Evolutionary conservation across 2,329 filamentous ascomycete genomes (phyloP).

Genomic region (Paracoccidioides lutzii): DNA sequence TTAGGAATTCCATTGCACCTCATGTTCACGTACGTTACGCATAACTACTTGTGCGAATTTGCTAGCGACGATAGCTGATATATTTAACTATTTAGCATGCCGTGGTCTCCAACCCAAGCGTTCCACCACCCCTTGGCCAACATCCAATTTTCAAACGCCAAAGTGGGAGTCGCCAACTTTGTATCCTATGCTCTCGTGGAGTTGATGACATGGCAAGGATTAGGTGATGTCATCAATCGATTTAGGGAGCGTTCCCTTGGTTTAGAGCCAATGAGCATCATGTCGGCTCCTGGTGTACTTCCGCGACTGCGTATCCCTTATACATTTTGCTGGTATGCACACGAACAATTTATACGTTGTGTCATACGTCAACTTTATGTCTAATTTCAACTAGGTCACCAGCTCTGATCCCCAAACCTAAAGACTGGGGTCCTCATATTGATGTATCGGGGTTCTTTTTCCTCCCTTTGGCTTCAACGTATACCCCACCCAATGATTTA

Average conservation of each 20-base stretch:
- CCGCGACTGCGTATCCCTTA: conserved; percentile 65
- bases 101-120: conserved; percentile 72
- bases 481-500: conserved; percentile 52
- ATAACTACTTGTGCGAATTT: background rate
- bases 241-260: conserved; percentile 65
- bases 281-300: conserved; percentile 72
- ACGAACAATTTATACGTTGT: background rate
- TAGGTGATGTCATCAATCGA: conserved; percentile 81
- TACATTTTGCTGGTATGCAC: conserved; percentile 68
- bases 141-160: conserved; percentile 61
- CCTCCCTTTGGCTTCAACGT: conserved; percentile 53
- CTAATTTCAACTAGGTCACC: conserved; percentile 43
- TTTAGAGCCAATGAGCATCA: conserved; percentile 62
- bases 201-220: conserved; percentile 84
- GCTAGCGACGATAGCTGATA: conserved; percentile 5
- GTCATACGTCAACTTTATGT: background rate
- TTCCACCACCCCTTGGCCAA: conserved; percentile 82
- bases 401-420: conserved; percentile 62
- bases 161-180: conserved; percentile 66
- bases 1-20: conserved; percentile 65
- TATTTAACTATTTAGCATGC: conserved; percentile 47
- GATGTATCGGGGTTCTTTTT: conserved; percentile 68
- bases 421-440: conserved; percentile 61
- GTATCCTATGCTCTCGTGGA: conserved; percentile 75
- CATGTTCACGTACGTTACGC: conserved; percentile 64